phyloP scores from a whole-genome alignment of 371 early-diverging fungal genomes.

The Mucor velutinosus region DNA sequence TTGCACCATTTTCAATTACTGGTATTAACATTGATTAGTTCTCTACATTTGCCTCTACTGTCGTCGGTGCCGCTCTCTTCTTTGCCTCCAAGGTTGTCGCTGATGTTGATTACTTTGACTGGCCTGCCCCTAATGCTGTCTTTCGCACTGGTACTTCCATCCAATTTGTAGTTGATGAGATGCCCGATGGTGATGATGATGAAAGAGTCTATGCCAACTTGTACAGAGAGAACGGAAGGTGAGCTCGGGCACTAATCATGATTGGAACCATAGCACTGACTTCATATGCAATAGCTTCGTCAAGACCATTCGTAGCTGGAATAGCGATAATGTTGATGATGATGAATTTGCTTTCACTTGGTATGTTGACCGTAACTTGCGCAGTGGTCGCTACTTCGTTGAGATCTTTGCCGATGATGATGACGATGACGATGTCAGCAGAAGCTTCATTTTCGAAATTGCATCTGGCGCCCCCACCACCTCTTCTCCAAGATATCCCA shows the following conservation, averaged over 20 bases:
- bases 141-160: slow-evolving; percentile 10
- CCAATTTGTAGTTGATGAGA: slow-evolving; percentile 17
- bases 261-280: background rate
- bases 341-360: slow-evolving; percentile 17
- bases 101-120: slow-evolving; percentile 14
- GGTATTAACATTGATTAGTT: slow-evolving; percentile 7
- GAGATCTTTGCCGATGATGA: slow-evolving; percentile 18
- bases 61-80: slow-evolving; percentile 5
- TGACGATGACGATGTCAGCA: slow-evolving; percentile 11
- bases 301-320: slow-evolving; percentile 10
- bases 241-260: background rate
- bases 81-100: slow-evolving; percentile 13
- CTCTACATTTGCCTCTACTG: slow-evolving; percentile 10
- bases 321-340: background rate
- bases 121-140: background rate
- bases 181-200: slow-evolving; percentile 16
- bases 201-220: slow-evolving; percentile 17
- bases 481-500: background rate
- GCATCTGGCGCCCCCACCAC: background rate
- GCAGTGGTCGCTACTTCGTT: slow-evolving; percentile 17
- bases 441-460: slow-evolving; percentile 8
- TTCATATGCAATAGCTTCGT: slow-evolving; percentile 1
- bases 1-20: background rate
- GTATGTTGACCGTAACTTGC: slow-evolving; percentile 8
- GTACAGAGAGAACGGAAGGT: slow-evolving; percentile 15